Conservation (phyloP, 352 stramenopile genomes). For the Phytophthora macrochlamydospora region DNA sequence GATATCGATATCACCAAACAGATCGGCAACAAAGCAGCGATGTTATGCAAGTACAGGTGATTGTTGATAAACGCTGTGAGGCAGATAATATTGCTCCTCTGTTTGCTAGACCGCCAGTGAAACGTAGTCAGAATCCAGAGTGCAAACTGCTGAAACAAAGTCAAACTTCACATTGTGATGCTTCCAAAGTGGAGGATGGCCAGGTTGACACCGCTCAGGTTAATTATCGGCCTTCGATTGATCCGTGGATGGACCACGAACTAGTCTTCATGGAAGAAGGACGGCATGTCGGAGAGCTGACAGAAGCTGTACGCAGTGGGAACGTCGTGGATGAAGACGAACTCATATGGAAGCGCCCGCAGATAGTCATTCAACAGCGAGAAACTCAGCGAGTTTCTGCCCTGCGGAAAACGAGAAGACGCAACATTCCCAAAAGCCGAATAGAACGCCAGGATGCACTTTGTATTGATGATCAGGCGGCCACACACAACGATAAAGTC, state of each 20-base stretch:
- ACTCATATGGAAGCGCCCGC: constrained; percentile 44
- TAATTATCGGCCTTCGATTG: constrained; percentile 33
- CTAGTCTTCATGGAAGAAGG: constrained; percentile 61
- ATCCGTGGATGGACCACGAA: constrained; percentile 57
- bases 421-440: constrained; percentile 5
- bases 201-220: neutral
- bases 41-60: constrained; percentile 7
- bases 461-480: no score
- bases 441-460: neutral
- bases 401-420: constrained; percentile 1
- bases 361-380: constrained; percentile 34
- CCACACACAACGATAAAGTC: no score
- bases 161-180: no score
- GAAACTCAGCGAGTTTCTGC: constrained; percentile 29
- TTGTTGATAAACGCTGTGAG: constrained; percentile 21
- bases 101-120: neutral
- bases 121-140: no score
- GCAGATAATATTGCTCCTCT: constrained; percentile 2
- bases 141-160: no score
- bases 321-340: constrained; percentile 21
- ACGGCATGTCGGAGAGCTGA: constrained; percentile 20
- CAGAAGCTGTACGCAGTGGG: constrained; percentile 18
- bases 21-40: neutral
- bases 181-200: no score
- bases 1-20: neutral